Conservation (phyloP, 345 rosid species). For the Ricinus communis region DNA sequence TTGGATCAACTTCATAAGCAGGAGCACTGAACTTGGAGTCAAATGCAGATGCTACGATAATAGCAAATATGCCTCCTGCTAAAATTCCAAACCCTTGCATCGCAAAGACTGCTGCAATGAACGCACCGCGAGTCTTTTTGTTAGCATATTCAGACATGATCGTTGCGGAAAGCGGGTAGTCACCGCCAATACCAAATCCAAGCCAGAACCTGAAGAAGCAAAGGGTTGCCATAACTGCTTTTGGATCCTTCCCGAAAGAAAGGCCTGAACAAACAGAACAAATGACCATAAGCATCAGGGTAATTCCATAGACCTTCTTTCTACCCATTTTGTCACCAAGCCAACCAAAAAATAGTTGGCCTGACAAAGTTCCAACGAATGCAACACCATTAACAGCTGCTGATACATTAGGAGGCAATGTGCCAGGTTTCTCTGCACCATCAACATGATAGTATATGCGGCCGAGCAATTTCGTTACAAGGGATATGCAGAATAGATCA, state of each 20-base stretch:
- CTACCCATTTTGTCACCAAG: slow-evolving; percentile 78
- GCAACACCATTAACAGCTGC: slow-evolving; percentile 82
- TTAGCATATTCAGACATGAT: slow-evolving; percentile 88
- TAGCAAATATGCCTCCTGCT: slow-evolving; percentile 69
- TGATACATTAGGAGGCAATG: slow-evolving; percentile 67
- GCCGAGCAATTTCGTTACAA: slow-evolving; percentile 75
- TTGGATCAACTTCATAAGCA: slow-evolving; percentile 41
- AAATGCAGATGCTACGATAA: slow-evolving; percentile 50
- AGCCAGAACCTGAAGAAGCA: slow-evolving; percentile 89
- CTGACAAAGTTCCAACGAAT: slow-evolving; percentile 60
- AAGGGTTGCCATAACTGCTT: slow-evolving; percentile 56
- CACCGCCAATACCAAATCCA: slow-evolving; percentile 83
- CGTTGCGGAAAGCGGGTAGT: slow-evolving; percentile 77
- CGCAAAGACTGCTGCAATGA: slow-evolving; percentile 83
- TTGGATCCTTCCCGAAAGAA: slow-evolving; percentile 48
- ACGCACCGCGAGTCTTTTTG: slow-evolving; percentile 87
- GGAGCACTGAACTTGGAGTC: slow-evolving; percentile 51
- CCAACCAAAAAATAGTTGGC: slow-evolving; percentile 85
- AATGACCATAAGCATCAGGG: slow-evolving; percentile 70
- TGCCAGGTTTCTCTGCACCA: slow-evolving; percentile 56
- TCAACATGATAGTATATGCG: slow-evolving; percentile 72
- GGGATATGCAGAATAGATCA: slow-evolving; percentile 77
- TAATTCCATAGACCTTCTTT: slow-evolving; percentile 71
- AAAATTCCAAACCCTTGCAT: slow-evolving; percentile 92
- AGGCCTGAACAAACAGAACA: slow-evolving; percentile 67